A percentile compares a stretch with the other conserved stretches of the same genome.
Conservation (phyloP, 805 yeast species). For the Tetrapisispora iriomotensis region DNA sequence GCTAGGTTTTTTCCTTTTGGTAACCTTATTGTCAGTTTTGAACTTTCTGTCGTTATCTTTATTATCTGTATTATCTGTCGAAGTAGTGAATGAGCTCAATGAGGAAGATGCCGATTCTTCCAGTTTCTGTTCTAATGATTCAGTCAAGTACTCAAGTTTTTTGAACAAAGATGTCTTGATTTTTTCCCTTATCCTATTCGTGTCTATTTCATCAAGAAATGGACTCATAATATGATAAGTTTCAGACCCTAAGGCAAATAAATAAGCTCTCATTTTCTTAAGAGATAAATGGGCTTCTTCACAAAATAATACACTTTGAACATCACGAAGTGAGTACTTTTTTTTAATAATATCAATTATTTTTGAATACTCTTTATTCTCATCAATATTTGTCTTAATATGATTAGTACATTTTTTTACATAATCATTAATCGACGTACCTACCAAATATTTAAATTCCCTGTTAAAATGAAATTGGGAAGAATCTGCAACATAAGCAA, state of each 20-base stretch:
- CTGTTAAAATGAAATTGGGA: slow-evolving; percentile 2
- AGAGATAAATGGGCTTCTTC: slow-evolving; percentile 1
- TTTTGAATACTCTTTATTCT: neutral
- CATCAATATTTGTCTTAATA: neutral
- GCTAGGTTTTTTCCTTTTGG: neutral
- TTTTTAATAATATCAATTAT: neutral
- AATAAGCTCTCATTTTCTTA: neutral
- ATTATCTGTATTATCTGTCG: neutral
- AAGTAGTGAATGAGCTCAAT: neutral
- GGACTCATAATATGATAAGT: slow-evolving; percentile 2
- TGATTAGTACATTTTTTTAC: neutral
- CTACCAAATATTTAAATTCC: neutral
- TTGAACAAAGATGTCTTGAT: neutral
- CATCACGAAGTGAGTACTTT: neutral
- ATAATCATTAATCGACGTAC: slow-evolving; percentile 1
- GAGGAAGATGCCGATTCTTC: neutral
- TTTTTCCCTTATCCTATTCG: neutral
- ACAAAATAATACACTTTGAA: slow-evolving; percentile 1
- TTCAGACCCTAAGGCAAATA: slow-evolving; percentile 1
- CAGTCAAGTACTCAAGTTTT: neutral
- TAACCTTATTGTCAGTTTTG: neutral
- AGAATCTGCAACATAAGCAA: slow-evolving; percentile 1
- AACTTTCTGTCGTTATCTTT: neutral
- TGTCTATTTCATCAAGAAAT: neutral
- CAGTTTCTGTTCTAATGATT: neutral